Percentiles rank a stretch among this genome's conserved stretches.
These are phyloP conservation scores for Arabidopsis suecica DNA, from an alignment of 345 rosid genomes.

Conservation along the genomic window DNA sequence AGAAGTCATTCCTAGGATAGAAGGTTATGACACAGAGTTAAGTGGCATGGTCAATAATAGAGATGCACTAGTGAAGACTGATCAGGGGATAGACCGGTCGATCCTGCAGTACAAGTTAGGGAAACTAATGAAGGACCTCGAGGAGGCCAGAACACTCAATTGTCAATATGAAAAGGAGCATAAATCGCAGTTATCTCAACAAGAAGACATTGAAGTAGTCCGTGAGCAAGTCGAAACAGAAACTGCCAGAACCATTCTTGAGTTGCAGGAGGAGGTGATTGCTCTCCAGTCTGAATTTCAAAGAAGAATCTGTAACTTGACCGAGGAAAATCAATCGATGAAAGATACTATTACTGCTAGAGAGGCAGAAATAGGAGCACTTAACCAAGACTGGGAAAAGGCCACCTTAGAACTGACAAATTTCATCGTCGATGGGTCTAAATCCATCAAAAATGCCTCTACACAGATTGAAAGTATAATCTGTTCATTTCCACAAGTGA, in stretches of 20 bases:
- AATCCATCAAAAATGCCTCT: constrained; percentile 83
- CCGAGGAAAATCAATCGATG: constrained; percentile 60
- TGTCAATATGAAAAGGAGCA: constrained; percentile 62
- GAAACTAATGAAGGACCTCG: constrained; percentile 62
- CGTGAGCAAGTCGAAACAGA: constrained; percentile 85
- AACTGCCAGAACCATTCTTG: constrained; percentile 76
- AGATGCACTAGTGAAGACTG: constrained; percentile 34
- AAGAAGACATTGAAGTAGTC: constrained; percentile 65
- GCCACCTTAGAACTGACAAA: constrained; percentile 78
- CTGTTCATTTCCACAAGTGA: constrained; percentile 71
- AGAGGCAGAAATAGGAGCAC: constrained; percentile 61
- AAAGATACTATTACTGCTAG: constrained; percentile 57
- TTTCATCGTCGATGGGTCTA: constrained; percentile 85
- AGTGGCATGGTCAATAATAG: constrained; percentile 39
- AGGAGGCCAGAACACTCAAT: constrained; percentile 61
- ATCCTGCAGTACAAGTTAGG: constrained; percentile 58
- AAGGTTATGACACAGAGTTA: constrained; percentile 40
- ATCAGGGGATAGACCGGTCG: constrained; percentile 45
- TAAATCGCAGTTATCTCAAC: constrained; percentile 60
- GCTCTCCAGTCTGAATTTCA: constrained; percentile 68
- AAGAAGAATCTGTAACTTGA: constrained; percentile 54
- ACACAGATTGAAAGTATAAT: constrained; percentile 65
- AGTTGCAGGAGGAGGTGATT: constrained; percentile 77
- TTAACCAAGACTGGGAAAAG: constrained; percentile 79
- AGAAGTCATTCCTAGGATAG: constrained; percentile 40